phyloP scores from a whole-genome alignment of 78 protist species.

The Dictyostelium intermedium region DNA sequence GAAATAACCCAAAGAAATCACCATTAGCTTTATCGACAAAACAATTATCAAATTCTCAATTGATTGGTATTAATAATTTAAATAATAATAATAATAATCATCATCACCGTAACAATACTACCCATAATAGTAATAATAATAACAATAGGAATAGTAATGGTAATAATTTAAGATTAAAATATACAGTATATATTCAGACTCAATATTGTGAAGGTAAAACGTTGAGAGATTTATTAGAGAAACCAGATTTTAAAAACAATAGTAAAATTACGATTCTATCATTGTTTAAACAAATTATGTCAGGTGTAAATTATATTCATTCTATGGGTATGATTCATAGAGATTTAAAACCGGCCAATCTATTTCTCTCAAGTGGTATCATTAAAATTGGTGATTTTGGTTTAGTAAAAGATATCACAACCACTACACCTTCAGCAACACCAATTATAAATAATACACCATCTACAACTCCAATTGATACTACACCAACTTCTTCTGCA shows the following conservation, averaged over 20 bases:
- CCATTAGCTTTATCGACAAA: background rate
- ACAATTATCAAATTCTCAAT: background rate
- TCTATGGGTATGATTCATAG: conserved; percentile 27
- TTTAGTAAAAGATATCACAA: conserved; percentile 16
- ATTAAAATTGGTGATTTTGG: conserved; percentile 81
- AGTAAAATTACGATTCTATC: background rate
- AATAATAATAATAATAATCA: background rate
- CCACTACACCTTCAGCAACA: background rate
- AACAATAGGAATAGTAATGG: background rate
- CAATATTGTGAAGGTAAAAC: conserved; percentile 68
- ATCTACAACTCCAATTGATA: background rate
- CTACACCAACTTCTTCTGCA: background rate
- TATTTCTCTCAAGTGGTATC: conserved; percentile 2
- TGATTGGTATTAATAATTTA: background rate
- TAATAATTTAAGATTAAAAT: conserved; percentile 1
- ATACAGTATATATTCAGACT: conserved; percentile 49
- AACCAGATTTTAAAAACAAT: background rate
- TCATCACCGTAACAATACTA: background rate
- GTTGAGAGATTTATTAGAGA: conserved; percentile 35
- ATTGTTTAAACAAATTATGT: conserved; percentile 35
- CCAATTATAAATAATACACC: background rate
- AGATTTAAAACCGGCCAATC: conserved; percentile 74
- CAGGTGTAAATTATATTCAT: conserved; percentile 60
- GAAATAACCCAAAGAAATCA: background rate
- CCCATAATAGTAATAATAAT: background rate